Base-by-base conservation (phyloP, 441 rosid species). In the Euphorbia celastroides region DNA sequence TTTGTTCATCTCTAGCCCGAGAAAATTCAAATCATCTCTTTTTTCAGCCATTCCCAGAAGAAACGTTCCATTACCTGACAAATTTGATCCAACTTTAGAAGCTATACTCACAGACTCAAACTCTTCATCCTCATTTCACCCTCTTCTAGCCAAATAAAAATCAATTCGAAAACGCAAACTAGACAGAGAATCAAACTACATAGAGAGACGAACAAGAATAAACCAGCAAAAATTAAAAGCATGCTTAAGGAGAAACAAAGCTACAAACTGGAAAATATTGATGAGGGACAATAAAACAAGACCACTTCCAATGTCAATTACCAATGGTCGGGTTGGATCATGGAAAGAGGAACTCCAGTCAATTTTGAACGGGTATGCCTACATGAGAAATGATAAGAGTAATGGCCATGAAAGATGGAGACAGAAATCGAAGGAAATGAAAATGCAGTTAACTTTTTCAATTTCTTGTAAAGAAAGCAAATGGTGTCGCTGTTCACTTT, bases 271-370 rank as follows among this genome's bases (percentile, higher is more conserved):
- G 58, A 44, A 38, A 27, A 13, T 9, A 9, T 44, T 13, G 19
- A 48, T 23, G 31, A 56, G 42, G 76, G 62, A 36, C 41, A 64
- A 48, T 22, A 59, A 70, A 60, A 23, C 20, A 48, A 61, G 80
- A 86, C 92, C 92, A 38, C 92, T 79, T 82, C 95, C 90, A 73
- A 86, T 78, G 77, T 86, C 95, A 70, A 88, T 87, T 26, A 81
- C 79, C 81, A 88, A 79, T 27, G 88, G 86, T 65, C 71, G 83
- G 68, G 80, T 65, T 31, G 86, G 78, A 73, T 83, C 70, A 36
- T 13, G 36, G 60, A 79, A 84, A 38, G 73, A 80, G 69, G 72
- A 59, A 41, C 54, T 75, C 92, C 95, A 88, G 66, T 88, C 81
- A 62, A 88, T 74, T 66, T 72, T 59, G 36, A 79, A 78, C 50